Evolutionary conservation across 1,284 basidiomycete species (phyloP), one percentile per base, ranked within the genome.

Genomic region (Ustilago xerochloae): DNA sequence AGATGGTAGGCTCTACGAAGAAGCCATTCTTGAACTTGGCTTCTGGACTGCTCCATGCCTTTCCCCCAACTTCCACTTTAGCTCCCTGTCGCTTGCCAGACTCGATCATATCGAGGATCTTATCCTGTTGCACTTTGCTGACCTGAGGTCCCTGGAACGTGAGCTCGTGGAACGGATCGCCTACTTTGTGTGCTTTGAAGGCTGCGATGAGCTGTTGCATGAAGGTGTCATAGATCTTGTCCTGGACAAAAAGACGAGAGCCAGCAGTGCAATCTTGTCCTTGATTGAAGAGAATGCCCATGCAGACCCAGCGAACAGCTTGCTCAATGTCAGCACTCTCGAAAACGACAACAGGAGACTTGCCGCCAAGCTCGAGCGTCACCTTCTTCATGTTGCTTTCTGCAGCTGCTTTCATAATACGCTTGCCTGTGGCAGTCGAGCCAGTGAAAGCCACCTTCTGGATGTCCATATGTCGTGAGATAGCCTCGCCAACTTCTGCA

Each of bases 131-230:
- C 26, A 64, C 61, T 35, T 75, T 60, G 26, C 90, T 92, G 60
- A 95, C 91, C 85, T 93, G 92, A n/a, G 94, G 93, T 33, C 94
- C 94, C 81, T 94, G 93, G 86, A 90, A 89, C 1, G 89, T 89
- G 28, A 87, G 88, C 1, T 85, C 78, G n/a, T 85, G 85, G 87
- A 97, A 96, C 8, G 94, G 93, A 85, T 94, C 90, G 41, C 92
- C 55, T 6, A 66, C 65, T 20, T 67, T 63, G 50, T 61, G 55
- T 9, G 59, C 51, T 22, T 79, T 84, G 74, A 88, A 87, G 33
- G 87, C 88, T 33, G 89, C 87, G 79, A 89, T 88, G 39, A 92
- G 84, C 4, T 88, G 90, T 8, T 86, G 83, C 16, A 92, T 84
- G 41, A 94, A 87, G 39, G 85, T 86, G 48, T 91, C 90, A 67